These are phyloP conservation scores for Solanum phureja DNA, from an alignment of 257 asterid genomes.

Conservation along the genomic window DNA sequence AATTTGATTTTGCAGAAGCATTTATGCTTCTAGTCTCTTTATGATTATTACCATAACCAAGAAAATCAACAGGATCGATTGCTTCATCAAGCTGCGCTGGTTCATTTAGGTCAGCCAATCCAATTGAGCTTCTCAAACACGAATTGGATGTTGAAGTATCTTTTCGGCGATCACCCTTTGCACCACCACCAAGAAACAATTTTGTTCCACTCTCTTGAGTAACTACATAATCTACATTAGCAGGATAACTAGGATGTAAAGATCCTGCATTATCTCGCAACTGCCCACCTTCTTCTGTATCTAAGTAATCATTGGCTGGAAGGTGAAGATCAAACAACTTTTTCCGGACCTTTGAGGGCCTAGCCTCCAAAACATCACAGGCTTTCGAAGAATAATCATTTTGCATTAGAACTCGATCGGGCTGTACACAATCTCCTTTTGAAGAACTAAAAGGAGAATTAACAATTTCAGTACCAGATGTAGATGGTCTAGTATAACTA, in stretches of 20 bases:
- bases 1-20: conserved; percentile 26
- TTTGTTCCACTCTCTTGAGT: conserved; percentile 15
- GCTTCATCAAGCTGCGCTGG: conserved; percentile 56
- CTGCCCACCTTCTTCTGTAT: conserved; percentile 36
- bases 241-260: conserved; percentile 15
- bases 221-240: conserved; percentile 19
- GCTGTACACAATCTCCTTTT: conserved; percentile 32
- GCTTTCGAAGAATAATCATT: conserved; percentile 43
- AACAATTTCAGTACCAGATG: conserved; percentile 42
- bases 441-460: conserved; percentile 71
- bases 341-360: conserved; percentile 78
- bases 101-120: conserved; percentile 80
- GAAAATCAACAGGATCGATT: conserved; percentile 34
- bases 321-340: conserved; percentile 79
- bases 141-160: conserved; percentile 36
- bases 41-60: conserved; percentile 26
- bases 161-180: conserved; percentile 6
- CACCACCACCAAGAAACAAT: conserved; percentile 14
- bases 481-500: conserved; percentile 37
- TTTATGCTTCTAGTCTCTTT: conserved; percentile 29
- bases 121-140: conserved; percentile 24
- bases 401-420: conserved; percentile 27
- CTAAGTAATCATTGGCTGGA: conserved; percentile 78
- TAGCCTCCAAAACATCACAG: conserved; percentile 43
- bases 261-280: conserved; percentile 20